Evolutionary conservation across 129 eudicot species (phyloP).

Genomic region (Kitagawia praeruptora): DNA sequence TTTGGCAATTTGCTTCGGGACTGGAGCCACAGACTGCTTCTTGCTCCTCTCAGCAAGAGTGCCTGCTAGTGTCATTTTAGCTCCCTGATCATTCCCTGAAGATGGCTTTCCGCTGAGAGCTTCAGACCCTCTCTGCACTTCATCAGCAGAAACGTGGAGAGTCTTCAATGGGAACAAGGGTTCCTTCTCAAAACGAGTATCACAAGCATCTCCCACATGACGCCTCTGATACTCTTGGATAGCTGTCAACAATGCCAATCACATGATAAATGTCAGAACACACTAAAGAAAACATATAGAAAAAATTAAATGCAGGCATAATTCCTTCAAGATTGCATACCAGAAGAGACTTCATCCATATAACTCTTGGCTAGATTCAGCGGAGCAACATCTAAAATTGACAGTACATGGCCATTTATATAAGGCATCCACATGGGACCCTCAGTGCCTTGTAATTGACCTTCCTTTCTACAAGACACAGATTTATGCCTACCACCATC

Average conservation of each 20-base stretch:
- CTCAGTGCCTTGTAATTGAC: conserved; percentile 18
- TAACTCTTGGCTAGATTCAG: conserved; percentile 59
- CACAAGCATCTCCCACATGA: conserved; percentile 38
- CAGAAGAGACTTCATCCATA: conserved; percentile 60
- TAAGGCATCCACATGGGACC: conserved; percentile 55
- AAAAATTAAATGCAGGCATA: not conserved
- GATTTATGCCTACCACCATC: conserved; percentile 13
- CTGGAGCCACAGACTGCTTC: conserved; percentile 71
- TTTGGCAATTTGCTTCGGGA: conserved; percentile 68
- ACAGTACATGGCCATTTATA: conserved; percentile 47
- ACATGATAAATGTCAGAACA: conserved; percentile 8
- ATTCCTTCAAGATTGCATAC: conserved; percentile 34
- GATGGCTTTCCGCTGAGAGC: conserved; percentile 18
- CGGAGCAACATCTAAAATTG: conserved; percentile 86
- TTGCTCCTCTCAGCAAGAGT: conserved; percentile 65
- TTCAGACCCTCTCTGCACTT: conserved; percentile 11
- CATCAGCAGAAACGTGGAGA: conserved; percentile 30
- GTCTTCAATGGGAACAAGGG: conserved; percentile 59
- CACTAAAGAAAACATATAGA: conserved; percentile 10
- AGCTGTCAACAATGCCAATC: conserved; percentile 42
- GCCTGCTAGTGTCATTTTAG: conserved; percentile 78
- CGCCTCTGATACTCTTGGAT: conserved; percentile 43
- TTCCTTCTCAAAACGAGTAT: conserved; percentile 38
- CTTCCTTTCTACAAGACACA: conserved; percentile 15
- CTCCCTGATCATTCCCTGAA: conserved; percentile 23